These are phyloP conservation scores for Dendrobium catenatum DNA, from an alignment of 106 monocot species.

Conservation along the genomic window DNA sequence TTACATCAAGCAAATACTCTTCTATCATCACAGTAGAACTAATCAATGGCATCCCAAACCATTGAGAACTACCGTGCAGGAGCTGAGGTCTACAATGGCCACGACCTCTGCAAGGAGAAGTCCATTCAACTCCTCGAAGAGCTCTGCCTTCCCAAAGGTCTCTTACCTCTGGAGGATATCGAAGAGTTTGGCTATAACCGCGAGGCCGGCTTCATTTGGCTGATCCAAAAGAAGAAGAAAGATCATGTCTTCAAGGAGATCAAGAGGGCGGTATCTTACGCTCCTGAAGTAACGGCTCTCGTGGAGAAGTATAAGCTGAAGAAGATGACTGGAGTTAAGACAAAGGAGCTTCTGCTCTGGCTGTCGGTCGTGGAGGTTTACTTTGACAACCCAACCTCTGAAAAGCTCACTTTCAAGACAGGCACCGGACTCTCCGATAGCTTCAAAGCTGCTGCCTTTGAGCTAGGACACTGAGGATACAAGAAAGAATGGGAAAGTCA, in stretches of 20 bases:
- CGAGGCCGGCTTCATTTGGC: constrained; percentile 4
- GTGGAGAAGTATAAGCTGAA: constrained; percentile 4
- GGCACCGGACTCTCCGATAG: constrained; percentile 6
- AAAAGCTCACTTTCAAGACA: constrained; percentile 14
- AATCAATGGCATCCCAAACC: too few species aligned
- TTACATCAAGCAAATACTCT: too few species aligned
- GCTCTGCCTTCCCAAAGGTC: constrained; percentile 12
- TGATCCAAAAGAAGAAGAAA: constrained; percentile 10
- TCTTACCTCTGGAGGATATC: constrained; percentile 15
- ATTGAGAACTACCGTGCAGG: too few species aligned
- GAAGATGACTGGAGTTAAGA: constrained; percentile 13
- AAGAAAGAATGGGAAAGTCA: too few species aligned
- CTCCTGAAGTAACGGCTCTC: constrained; percentile 9
- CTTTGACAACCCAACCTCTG: constrained; percentile 4
- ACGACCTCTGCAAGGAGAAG: too few species aligned
- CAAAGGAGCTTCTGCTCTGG: constrained; percentile 11
- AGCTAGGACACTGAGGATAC: neutral
- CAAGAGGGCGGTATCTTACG: constrained; percentile 10
- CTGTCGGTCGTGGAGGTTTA: constrained; percentile 9
- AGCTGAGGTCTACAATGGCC: too few species aligned
- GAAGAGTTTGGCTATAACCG: constrained; percentile 16
- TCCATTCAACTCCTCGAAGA: constrained; percentile 9
- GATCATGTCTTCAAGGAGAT: constrained; percentile 12
- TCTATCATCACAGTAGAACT: too few species aligned
- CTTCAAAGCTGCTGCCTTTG: constrained; percentile 12